phyloP scores from a whole-genome alignment of 2,329 filamentous ascomycete genomes.

The Colletotrichum falcatum region DNA sequence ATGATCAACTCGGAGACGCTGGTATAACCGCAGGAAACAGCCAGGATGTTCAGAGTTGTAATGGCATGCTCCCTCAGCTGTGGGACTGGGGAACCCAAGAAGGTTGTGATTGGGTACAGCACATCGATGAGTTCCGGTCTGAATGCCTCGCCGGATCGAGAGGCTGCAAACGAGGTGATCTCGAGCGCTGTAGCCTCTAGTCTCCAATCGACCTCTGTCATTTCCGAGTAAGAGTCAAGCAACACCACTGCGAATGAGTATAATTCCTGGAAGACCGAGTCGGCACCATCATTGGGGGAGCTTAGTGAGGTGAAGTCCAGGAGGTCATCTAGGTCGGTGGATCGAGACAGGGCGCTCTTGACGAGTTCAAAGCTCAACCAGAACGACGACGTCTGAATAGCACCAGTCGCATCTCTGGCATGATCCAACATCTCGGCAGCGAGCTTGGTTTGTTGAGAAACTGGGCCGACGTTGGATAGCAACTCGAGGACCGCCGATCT shows the following conservation, averaged over 20 bases:
- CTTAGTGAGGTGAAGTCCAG: slow-evolving; percentile 65
- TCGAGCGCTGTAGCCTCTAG: slow-evolving; percentile 85
- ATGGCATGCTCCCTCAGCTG: slow-evolving; percentile 85
- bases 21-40: slow-evolving; percentile 78
- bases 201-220: slow-evolving; percentile 72
- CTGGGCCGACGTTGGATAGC: slow-evolving; percentile 64
- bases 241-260: slow-evolving; percentile 76
- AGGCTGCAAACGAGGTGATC: slow-evolving; percentile 80
- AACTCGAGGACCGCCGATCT: slow-evolving; percentile 69
- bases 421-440: slow-evolving; percentile 74
- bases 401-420: slow-evolving; percentile 67
- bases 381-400: slow-evolving; percentile 75
- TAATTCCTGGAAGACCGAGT: slow-evolving; percentile 70
- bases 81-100: slow-evolving; percentile 78
- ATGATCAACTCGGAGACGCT: slow-evolving; percentile 84
- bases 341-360: slow-evolving; percentile 64
- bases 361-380: slow-evolving; percentile 85
- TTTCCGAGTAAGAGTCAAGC: slow-evolving; percentile 66
- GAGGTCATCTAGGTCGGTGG: slow-evolving; percentile 73
- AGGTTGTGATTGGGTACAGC: slow-evolving; percentile 90
- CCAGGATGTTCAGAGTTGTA: slow-evolving; percentile 83
- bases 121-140: slow-evolving; percentile 89
- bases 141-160: slow-evolving; percentile 75
- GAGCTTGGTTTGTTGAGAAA: slow-evolving; percentile 70
- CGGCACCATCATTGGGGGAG: slow-evolving; percentile 55